A percentile compares a stretch with the other conserved stretches of the same genome.
Conservation (phyloP, 495 filamentous ascomycete genomes). For the Evernia prunastri region DNA sequence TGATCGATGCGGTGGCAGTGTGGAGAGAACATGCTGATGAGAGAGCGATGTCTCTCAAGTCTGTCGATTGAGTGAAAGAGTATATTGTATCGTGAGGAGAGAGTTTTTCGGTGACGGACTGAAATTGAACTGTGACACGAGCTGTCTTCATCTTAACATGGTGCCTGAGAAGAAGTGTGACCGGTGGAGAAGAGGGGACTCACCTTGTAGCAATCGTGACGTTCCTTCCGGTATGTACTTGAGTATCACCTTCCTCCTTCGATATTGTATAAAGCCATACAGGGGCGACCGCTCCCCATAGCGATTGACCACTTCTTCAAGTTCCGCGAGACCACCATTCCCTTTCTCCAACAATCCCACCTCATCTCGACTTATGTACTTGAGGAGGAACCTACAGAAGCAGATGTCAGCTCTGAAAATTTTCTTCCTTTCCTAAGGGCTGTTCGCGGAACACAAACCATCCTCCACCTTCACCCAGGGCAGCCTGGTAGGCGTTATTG, state of each 20-base stretch:
- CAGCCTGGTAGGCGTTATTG: constrained; percentile 75
- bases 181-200: constrained; percentile 24
- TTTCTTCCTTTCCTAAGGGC: neutral
- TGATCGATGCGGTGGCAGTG: constrained; percentile 78
- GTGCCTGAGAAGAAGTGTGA: neutral
- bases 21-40: constrained; percentile 86
- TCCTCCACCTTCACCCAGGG: constrained; percentile 79
- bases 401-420: constrained; percentile 13
- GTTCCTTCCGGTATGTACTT: constrained; percentile 88
- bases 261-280: constrained; percentile 86
- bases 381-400: constrained; percentile 76
- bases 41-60: constrained; percentile 79
- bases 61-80: constrained; percentile 61
- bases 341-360: constrained; percentile 73
- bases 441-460: constrained; percentile 57
- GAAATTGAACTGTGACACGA: constrained; percentile 90
- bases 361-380: constrained; percentile 84
- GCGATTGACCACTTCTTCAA: constrained; percentile 65
- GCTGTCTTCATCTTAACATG: constrained; percentile 45
- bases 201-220: constrained; percentile 87
- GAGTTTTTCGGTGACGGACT: constrained; percentile 76
- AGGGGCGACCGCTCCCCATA: constrained; percentile 81
- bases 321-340: constrained; percentile 76
- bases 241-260: constrained; percentile 82
- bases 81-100: constrained; percentile 81